Evolutionary conservation across 176 grass and related monocot species (phyloP).

Genomic region (Oryza longistaminata): DNA sequence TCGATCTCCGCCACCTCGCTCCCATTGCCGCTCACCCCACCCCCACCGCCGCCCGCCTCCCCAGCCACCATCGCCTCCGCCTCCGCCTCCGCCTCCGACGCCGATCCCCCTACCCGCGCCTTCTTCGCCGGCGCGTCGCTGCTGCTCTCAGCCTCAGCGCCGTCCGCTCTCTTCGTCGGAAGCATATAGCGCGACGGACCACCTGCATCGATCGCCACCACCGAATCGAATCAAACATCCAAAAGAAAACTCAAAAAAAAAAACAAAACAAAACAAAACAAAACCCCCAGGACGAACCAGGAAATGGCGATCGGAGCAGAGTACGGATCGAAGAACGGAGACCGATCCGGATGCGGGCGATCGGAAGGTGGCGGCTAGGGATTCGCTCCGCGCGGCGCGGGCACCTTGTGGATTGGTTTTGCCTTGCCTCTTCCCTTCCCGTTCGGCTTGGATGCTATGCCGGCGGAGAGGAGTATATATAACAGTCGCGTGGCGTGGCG

Average conservation of each 20-base stretch:
- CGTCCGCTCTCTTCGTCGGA: slow-evolving; percentile 27
- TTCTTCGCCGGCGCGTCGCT: slow-evolving; percentile 31
- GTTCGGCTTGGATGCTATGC: slow-evolving; percentile 28
- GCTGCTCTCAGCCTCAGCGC: slow-evolving; percentile 2
- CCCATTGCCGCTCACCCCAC: slow-evolving; percentile 14
- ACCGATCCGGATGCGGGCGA: not conserved
- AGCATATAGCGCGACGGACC: slow-evolving; percentile 17
- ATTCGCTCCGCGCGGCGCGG: not conserved
- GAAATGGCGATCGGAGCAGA: slow-evolving; percentile 28
- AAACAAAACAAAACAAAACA: not conserved
- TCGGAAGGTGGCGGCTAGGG: slow-evolving; percentile 30
- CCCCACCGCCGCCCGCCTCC: not conserved
- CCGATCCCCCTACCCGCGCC: slow-evolving; percentile 18
- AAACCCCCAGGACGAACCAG: slow-evolving; percentile 18
- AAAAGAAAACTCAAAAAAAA: no score
- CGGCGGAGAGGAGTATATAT: slow-evolving; percentile 25
- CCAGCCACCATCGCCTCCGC: slow-evolving; percentile 27
- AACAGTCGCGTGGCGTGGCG: not conserved
- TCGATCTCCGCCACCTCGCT: slow-evolving; percentile 60
- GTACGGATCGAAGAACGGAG: not conserved
- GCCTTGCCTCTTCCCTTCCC: not conserved
- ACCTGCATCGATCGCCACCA: slow-evolving; percentile 16
- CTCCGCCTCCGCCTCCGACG: not conserved
- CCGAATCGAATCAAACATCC: slow-evolving; percentile 37
- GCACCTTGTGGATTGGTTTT: not conserved